phyloP scores from a whole-genome alignment of 2,329 filamentous ascomycete species.

The Botrytis cinerea region DNA sequence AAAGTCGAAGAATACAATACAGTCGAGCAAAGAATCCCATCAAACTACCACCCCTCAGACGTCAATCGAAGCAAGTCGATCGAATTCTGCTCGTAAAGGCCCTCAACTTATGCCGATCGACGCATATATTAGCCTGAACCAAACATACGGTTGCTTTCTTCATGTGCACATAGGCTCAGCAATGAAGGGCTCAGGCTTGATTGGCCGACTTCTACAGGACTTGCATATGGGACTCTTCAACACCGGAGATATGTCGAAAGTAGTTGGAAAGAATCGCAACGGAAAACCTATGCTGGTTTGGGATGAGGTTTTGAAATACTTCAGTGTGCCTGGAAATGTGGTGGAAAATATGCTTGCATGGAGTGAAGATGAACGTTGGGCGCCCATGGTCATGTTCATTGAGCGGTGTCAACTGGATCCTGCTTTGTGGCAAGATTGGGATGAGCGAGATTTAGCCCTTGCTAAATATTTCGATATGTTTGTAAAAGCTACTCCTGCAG shows the following conservation, averaged over 20 bases:
- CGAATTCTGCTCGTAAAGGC: no score
- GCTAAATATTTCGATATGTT: background rate
- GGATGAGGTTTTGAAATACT: conserved; percentile 3
- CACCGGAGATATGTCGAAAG: background rate
- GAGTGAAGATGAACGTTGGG: background rate
- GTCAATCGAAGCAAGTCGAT: background rate
- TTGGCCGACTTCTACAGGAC: background rate
- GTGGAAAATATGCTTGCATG: background rate
- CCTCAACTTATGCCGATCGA: background rate
- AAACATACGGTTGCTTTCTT: background rate
- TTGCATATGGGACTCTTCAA: background rate
- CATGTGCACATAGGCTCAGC: background rate
- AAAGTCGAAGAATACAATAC: background rate
- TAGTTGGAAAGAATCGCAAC: background rate
- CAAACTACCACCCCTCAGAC: background rate
- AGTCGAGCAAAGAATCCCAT: background rate
- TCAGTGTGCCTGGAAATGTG: background rate
- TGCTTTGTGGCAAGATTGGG: background rate
- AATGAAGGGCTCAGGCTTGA: background rate
- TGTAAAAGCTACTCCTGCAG: background rate
- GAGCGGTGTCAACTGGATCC: background rate
- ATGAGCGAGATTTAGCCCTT: background rate
- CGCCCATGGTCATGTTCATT: conserved; percentile 5
- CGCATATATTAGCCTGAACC: background rate
- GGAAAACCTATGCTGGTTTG: conserved; percentile 1